phyloP scores from a whole-genome alignment of 2,329 filamentous ascomycete genomes.

The Fusarium lateritium region DNA sequence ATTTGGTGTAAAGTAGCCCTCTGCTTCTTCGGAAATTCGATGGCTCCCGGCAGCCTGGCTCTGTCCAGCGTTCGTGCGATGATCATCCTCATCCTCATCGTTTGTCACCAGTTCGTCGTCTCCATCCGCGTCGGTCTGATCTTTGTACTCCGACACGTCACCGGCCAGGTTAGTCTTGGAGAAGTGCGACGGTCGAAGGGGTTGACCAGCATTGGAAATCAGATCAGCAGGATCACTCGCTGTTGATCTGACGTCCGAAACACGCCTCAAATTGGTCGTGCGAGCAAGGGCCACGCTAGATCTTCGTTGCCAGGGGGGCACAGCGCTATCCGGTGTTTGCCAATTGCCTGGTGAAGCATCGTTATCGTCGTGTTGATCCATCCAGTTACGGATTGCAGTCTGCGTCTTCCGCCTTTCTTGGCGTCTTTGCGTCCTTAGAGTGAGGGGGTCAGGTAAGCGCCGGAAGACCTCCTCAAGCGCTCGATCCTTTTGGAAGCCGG shows the following conservation, averaged over 20 bases:
- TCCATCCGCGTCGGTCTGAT: constrained; percentile 86
- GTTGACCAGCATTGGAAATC: constrained; percentile 66
- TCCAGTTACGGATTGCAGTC: constrained; percentile 90
- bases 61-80: constrained; percentile 60
- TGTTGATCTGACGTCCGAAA: constrained; percentile 71
- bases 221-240: constrained; percentile 76
- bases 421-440: constrained; percentile 71
- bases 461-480: constrained; percentile 94
- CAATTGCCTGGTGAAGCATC: constrained; percentile 64
- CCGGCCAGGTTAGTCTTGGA: constrained; percentile 58
- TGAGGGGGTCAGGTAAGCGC: constrained; percentile 75
- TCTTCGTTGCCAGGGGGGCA: constrained; percentile 65
- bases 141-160: constrained; percentile 61
- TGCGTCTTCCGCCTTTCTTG: constrained; percentile 80
- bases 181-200: constrained; percentile 45
- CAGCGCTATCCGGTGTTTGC: constrained; percentile 63
- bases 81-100: constrained; percentile 77
- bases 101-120: constrained; percentile 92
- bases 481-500: constrained; percentile 89
- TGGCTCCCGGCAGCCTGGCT: constrained; percentile 49
- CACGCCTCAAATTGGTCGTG: constrained; percentile 62
- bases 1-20: constrained; percentile 70
- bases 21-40: constrained; percentile 53
- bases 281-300: constrained; percentile 67
- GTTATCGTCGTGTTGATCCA: constrained; percentile 77